phyloP scores from a whole-genome alignment of 331 rosid species.

The Quercus phellos region DNA sequence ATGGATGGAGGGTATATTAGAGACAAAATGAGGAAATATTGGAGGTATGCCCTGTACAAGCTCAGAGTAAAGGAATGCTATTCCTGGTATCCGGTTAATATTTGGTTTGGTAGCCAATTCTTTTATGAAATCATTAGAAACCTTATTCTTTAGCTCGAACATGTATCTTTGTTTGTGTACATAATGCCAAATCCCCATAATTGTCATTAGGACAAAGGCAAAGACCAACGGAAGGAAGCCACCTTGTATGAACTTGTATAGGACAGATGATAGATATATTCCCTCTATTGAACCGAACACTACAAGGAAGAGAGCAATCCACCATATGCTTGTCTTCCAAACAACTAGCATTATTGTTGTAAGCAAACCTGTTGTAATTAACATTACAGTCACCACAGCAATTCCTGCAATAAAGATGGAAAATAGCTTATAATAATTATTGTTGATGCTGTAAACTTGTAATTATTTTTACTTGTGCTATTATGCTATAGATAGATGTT shows the following conservation, averaged over 20 bases:
- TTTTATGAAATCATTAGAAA: slow-evolving; percentile 44
- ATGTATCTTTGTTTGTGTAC: slow-evolving; percentile 60
- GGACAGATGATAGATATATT: slow-evolving; percentile 40
- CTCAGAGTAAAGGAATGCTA: slow-evolving; percentile 65
- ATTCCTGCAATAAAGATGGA: slow-evolving; percentile 34
- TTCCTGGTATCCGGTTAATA: slow-evolving; percentile 58
- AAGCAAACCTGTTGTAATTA: slow-evolving; percentile 51
- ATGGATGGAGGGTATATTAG: slow-evolving; percentile 57
- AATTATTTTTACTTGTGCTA: too few relatives aligned
- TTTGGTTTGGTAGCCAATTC: slow-evolving; percentile 28
- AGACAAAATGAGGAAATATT: slow-evolving; percentile 54
- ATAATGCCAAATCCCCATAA: slow-evolving; percentile 77
- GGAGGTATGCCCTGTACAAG: slow-evolving; percentile 85
- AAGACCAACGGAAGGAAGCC: slow-evolving; percentile 60
- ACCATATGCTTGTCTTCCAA: slow-evolving; percentile 66
- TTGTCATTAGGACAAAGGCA: slow-evolving; percentile 33
- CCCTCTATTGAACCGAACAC: slow-evolving; percentile 38
- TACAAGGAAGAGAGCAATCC: slow-evolving; percentile 35
- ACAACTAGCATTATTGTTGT: slow-evolving; percentile 62
- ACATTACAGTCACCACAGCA: slow-evolving; percentile 68
- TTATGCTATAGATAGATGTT: too few relatives aligned
- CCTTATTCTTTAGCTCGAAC: slow-evolving; percentile 62
- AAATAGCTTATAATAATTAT: neutral
- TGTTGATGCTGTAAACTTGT: neutral
- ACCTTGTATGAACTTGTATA: slow-evolving; percentile 61